Percentiles rank a stretch among this genome's conserved stretches.
Evolutionary conservation across 495 filamentous ascomycete species (phyloP).

Genomic region (Penicillium roqueforti): DNA sequence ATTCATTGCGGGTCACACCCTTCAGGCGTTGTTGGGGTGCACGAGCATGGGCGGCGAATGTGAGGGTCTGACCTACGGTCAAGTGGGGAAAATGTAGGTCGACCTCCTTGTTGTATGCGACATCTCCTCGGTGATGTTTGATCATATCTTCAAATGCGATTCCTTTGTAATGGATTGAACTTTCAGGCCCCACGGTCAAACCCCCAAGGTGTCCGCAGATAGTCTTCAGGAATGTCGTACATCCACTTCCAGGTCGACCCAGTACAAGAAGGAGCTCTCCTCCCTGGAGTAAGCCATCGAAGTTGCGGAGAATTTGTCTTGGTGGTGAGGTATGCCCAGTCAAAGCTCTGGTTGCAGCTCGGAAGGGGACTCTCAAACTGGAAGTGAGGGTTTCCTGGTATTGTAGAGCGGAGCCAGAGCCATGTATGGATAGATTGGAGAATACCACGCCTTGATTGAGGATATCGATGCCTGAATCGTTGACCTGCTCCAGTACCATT

Average conservation of each 20-base stretch:
- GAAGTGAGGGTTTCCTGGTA: constrained; percentile 47
- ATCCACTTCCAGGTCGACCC: constrained; percentile 41
- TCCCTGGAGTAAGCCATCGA: constrained; percentile 33
- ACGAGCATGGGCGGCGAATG: constrained; percentile 54
- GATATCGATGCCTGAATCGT: constrained; percentile 35
- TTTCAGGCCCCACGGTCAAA: constrained; percentile 33
- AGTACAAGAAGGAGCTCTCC: constrained; percentile 40
- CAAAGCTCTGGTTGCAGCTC: constrained; percentile 27
- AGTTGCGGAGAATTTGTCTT: constrained; percentile 30
- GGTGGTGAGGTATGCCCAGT: constrained; percentile 15
- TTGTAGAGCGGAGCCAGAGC: constrained; percentile 45
- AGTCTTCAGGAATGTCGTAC: constrained; percentile 37
- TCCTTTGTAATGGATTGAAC: constrained; percentile 44
- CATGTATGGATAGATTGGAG: constrained; percentile 47
- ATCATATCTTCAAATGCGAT: constrained; percentile 46
- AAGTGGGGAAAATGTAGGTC: constrained; percentile 63
- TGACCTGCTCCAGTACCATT: constrained; percentile 28
- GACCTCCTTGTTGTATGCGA: constrained; percentile 57
- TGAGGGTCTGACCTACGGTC: constrained; percentile 59
- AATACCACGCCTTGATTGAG: constrained; percentile 40
- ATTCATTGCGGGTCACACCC: constrained; percentile 39
- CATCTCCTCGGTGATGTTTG: constrained; percentile 56
- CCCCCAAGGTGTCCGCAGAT: constrained; percentile 36
- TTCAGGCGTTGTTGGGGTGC: constrained; percentile 39
- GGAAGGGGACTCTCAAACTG: constrained; percentile 41